These are phyloP conservation scores for Neonectria magnoliae DNA, from an alignment of 2,329 filamentous ascomycete genomes.

Conservation along the genomic window DNA sequence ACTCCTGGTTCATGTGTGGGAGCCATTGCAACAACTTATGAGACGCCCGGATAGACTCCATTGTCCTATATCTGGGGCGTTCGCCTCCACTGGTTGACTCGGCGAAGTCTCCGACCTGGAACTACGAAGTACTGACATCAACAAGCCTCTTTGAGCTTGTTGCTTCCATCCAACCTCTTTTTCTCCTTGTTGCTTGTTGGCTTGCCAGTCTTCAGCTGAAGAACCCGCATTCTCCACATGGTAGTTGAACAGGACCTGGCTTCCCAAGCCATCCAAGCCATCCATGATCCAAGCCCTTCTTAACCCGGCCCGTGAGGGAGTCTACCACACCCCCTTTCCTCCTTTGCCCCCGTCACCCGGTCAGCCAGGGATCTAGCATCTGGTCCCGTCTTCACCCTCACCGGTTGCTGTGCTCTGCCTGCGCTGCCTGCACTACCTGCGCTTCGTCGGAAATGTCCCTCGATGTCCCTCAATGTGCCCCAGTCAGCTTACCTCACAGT, in stretches of 20 bases:
- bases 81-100: background rate
- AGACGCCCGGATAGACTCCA: background rate
- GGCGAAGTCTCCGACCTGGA: background rate
- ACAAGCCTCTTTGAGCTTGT: background rate
- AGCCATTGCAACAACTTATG: background rate
- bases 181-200: background rate
- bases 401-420: constrained; percentile 6
- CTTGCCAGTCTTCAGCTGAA: constrained; percentile 12
- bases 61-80: background rate
- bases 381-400: constrained; percentile 17
- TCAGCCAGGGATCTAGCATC: constrained; percentile 25
- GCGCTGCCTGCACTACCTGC: background rate
- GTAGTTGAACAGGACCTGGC: constrained; percentile 14
- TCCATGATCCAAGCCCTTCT: background rate
- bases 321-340: background rate
- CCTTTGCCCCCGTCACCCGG: background rate
- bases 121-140: background rate
- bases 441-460: background rate
- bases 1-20: background rate
- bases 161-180: background rate
- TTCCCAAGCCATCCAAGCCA: background rate
- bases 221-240: constrained; percentile 20
- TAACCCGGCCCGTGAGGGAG: background rate
- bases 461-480: background rate
- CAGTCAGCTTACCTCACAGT: constrained; percentile 9